Evolutionary conservation across 176 grass and related monocot species (phyloP).

Genomic region (Avena atlantica): DNA sequence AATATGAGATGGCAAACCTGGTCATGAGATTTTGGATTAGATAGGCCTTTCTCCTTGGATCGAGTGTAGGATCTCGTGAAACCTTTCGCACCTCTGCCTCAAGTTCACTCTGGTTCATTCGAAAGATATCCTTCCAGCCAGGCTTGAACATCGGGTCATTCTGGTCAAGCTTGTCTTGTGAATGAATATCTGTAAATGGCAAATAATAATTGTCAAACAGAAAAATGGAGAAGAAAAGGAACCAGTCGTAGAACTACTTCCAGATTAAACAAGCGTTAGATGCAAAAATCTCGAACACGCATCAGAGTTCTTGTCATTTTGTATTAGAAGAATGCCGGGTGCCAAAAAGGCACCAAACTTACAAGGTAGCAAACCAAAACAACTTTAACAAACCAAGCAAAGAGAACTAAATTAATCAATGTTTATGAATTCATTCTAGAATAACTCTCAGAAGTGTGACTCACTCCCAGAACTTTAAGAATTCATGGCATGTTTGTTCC

Average conservation of each 20-base stretch:
- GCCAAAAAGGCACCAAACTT: background rate
- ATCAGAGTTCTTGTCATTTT: slow-evolving; percentile 7
- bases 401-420: background rate
- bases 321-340: background rate
- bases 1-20: slow-evolving; percentile 64
- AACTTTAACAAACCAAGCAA: background rate
- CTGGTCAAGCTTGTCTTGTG: slow-evolving; percentile 79
- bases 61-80: slow-evolving; percentile 91
- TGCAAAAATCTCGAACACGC: background rate
- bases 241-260: slow-evolving; percentile 10
- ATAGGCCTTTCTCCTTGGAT: slow-evolving; percentile 97
- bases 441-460: background rate
- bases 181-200: slow-evolving; percentile 50
- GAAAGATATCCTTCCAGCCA: slow-evolving; percentile 99
- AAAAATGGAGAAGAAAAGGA: slow-evolving; percentile 22
- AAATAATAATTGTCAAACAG: slow-evolving; percentile 36
- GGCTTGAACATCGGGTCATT: slow-evolving; percentile 95
- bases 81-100: slow-evolving; percentile 98
- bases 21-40: slow-evolving; percentile 99
- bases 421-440: slow-evolving; percentile 30
- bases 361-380: background rate
- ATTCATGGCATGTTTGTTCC: background rate
- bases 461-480: background rate
- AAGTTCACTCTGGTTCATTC: slow-evolving; percentile 98
- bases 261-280: slow-evolving; percentile 22